Conservation (phyloP, 106 monocot species). For the Dactylorhiza incarnata region DNA sequence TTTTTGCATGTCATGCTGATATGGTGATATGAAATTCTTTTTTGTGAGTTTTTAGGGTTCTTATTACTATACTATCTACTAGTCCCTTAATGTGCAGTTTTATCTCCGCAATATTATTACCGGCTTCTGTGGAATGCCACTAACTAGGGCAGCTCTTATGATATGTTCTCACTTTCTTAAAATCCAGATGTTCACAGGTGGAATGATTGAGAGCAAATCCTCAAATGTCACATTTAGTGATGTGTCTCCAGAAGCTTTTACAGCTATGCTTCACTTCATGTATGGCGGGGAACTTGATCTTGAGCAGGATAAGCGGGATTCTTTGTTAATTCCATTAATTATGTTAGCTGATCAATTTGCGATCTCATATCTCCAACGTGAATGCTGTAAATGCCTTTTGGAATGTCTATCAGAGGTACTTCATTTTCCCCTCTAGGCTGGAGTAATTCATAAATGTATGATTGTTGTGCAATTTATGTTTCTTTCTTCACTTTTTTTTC, state of each 20-base stretch:
- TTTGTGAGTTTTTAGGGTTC: not conserved
- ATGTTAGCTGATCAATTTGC: slow-evolving; percentile 79
- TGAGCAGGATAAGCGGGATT: slow-evolving; percentile 29
- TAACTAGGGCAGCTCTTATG: not conserved
- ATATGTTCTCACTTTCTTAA: not conserved
- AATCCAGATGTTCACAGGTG: slow-evolving; percentile 95
- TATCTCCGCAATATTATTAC: not conserved
- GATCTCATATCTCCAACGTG: slow-evolving; percentile 46
- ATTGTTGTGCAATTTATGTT: slow-evolving; percentile 1
- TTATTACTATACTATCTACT: not conserved
- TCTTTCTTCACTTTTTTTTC: not conserved
- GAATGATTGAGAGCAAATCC: slow-evolving; percentile 80
- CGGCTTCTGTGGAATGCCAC: not conserved
- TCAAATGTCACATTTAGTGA: slow-evolving; percentile 61
- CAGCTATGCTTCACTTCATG: slow-evolving; percentile 71
- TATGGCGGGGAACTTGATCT: slow-evolving; percentile 64
- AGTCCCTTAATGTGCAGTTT: not conserved
- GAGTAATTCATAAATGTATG: not conserved
- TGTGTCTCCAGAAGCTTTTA: slow-evolving; percentile 56
- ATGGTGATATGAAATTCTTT: not conserved
- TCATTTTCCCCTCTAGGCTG: not conserved
- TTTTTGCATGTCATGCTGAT: not conserved
- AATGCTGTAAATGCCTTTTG: slow-evolving; percentile 70
- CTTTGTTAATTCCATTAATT: slow-evolving; percentile 56
- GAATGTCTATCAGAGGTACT: slow-evolving; percentile 82